Evolutionary conservation across 768 basidiomycete species (phyloP).

Genomic region (Amanita muscaria): DNA sequence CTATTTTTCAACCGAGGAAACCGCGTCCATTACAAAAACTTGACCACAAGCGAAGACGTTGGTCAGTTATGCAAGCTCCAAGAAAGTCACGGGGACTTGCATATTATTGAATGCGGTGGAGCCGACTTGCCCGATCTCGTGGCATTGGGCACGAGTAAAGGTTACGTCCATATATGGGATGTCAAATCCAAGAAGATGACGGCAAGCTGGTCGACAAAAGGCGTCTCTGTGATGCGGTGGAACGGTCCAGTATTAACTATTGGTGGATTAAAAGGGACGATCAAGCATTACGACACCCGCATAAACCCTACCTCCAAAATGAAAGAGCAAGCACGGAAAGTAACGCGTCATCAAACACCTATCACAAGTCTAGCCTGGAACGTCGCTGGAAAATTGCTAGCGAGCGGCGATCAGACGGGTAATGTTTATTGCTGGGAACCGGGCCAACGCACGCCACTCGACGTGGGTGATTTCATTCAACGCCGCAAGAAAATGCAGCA

Average conservation of each 20-base stretch:
- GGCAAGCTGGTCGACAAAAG: slow-evolving; percentile 45
- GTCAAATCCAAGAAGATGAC: slow-evolving; percentile 45
- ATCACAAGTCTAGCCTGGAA: slow-evolving; percentile 65
- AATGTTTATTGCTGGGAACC: slow-evolving; percentile 73
- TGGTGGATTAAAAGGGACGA: slow-evolving; percentile 59
- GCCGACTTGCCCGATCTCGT: slow-evolving; percentile 31
- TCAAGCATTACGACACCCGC: slow-evolving; percentile 68
- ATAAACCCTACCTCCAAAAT: slow-evolving; percentile 35
- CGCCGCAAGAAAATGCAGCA: slow-evolving; percentile 68
- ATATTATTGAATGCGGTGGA: slow-evolving; percentile 32
- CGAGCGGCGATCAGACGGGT: slow-evolving; percentile 71
- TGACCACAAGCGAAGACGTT: slow-evolving; percentile 32
- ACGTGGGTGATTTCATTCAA: slow-evolving; percentile 46
- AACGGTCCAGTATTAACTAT: slow-evolving; percentile 54
- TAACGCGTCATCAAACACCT: slow-evolving; percentile 59
- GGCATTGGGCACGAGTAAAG: slow-evolving; percentile 54
- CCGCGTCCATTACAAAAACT: slow-evolving; percentile 44
- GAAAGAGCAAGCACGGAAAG: slow-evolving; percentile 56
- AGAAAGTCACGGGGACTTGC: slow-evolving; percentile 37
- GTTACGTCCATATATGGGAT: slow-evolving; percentile 70
- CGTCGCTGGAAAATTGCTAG: slow-evolving; percentile 53
- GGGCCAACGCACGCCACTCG: slow-evolving; percentile 40
- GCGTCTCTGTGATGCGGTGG: slow-evolving; percentile 60
- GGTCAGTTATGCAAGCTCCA: slow-evolving; percentile 43
- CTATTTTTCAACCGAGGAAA: slow-evolving; percentile 46